phyloP scores from a whole-genome alignment of 2,329 filamentous ascomycete genomes.

The Colletotrichum chrysophilum region DNA sequence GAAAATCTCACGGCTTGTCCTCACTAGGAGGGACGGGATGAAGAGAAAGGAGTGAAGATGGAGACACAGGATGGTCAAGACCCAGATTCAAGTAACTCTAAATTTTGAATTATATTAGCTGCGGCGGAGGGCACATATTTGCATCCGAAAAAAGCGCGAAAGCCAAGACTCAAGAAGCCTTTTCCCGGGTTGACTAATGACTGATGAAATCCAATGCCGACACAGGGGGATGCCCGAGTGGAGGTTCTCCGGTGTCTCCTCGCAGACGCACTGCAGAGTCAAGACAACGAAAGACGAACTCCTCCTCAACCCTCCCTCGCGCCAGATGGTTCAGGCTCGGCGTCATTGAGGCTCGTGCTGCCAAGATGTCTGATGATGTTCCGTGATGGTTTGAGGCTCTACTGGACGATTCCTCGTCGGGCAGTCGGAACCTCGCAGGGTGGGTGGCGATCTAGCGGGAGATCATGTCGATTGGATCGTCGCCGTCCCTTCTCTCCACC shows the following conservation, averaged over 20 bases:
- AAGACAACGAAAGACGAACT: not conserved
- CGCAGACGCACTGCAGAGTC: not conserved
- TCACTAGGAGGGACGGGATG: constrained; percentile 6
- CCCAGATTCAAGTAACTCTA: constrained; percentile 4
- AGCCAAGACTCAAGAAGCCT: constrained; percentile 5
- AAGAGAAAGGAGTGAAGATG: not conserved
- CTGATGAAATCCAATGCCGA: constrained; percentile 2
- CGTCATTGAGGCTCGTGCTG: not conserved
- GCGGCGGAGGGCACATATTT: not conserved
- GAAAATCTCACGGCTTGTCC: constrained; percentile 1
- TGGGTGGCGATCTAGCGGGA: constrained; percentile 12
- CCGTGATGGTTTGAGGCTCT: constrained; percentile 20
- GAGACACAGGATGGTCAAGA: not conserved
- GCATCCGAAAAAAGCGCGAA: not conserved
- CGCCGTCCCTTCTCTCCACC: constrained; percentile 6
- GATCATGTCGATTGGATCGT: constrained; percentile 20
- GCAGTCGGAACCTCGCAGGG: not conserved
- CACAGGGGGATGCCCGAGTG: not conserved
- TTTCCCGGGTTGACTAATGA: not conserved
- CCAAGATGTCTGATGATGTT: constrained; percentile 20
- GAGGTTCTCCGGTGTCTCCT: not conserved
- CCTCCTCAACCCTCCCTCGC: not conserved
- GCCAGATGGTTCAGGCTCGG: not conserved
- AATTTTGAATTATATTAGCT: constrained; percentile 15
- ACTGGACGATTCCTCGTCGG: constrained; percentile 11